Base-by-base conservation (phyloP, 257 asterid genomes). In the Scutellaria baicalensis region DNA sequence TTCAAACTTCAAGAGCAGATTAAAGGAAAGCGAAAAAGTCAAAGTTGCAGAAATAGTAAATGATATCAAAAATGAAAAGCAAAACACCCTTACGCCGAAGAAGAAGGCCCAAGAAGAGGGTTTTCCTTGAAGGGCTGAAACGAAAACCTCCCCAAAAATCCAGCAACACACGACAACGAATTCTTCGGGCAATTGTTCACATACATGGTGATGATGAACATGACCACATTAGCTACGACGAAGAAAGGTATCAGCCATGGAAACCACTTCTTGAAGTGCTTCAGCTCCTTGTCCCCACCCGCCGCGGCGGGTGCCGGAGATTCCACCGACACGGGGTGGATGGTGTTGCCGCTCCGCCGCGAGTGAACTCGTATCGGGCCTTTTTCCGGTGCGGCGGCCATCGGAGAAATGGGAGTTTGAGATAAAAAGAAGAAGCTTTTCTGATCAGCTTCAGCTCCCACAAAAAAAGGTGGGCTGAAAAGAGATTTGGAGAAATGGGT, bases 81-180 rank as follows among this genome's bases (percentile, higher is more conserved):
- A 27, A 27, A 27, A 27, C 33, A 5, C 5, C 23, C 95, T 80
- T 83, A 92, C 97, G 97, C 68, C 12, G 83, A 47, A 68, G 97
- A 87, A 54, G 96, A 89, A 47, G 97, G 96, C 0, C 97, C 97
- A 27, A 92, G 95, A 50, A 92, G 92, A 63, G 94, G 97, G 68
- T 89, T 89, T 52, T 92, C 97, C 63, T 78, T 82, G 56, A 92
- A 79, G 2, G 97, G 96, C 85, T 92, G 96, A 83, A 92, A 92
- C 0, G 97, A 86, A 38, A 92, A 76, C 78, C 97, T 85, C 12
- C 97, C 96, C 68, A 92, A 58, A 55, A 82, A 83, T 4, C 80
- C 68, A 78, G 88, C 94, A 21, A 73, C 65, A 45, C 96, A 92
- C 31, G 88, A 79, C 57, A 84, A 57, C 0, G 94, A 86, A 68